Evolutionary conservation across 1,139 yeast species (phyloP).

Genomic region (Kodamaea suecica): DNA sequence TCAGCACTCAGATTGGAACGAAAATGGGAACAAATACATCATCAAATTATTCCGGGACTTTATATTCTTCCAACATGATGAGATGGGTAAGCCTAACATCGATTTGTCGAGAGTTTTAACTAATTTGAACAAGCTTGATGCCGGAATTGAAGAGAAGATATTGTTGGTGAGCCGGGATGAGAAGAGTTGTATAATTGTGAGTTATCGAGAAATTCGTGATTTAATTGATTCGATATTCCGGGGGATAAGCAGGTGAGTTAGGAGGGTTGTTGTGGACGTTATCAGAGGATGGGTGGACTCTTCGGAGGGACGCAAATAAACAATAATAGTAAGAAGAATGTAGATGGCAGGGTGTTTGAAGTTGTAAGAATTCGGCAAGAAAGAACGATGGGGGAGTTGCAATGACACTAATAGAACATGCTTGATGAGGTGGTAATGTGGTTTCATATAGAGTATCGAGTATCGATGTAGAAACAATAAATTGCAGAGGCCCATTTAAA

Average conservation of each 20-base stretch:
- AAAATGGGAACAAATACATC: slow-evolving; percentile 73
- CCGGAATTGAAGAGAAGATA: slow-evolving; percentile 83
- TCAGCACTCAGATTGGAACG: slow-evolving; percentile 50
- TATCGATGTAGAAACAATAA: too few relatives aligned
- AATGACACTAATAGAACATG: too few relatives aligned
- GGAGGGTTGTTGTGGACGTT: too few relatives aligned
- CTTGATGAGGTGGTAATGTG: too few relatives aligned
- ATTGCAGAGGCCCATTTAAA: too few relatives aligned
- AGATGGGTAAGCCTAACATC: slow-evolving; percentile 68
- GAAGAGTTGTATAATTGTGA: slow-evolving; percentile 71
- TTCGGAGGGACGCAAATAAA: too few relatives aligned
- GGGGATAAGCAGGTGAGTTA: slow-evolving; percentile 43
- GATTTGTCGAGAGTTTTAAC: slow-evolving; percentile 81
- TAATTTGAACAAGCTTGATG: slow-evolving; percentile 84
- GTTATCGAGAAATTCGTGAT: slow-evolving; percentile 76
- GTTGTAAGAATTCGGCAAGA: too few relatives aligned
- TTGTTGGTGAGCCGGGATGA: slow-evolving; percentile 82
- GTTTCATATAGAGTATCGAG: too few relatives aligned
- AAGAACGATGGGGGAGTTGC: too few relatives aligned
- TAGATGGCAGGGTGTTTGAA: too few relatives aligned
- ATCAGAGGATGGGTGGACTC: too few relatives aligned
- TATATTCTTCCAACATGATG: slow-evolving; percentile 82
- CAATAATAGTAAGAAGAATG: too few relatives aligned
- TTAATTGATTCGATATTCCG: slow-evolving; percentile 72
- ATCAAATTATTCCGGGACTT: slow-evolving; percentile 78